Percentiles rank a stretch among this genome's conserved stretches.
These are phyloP conservation scores for Guyanaporus albipodus DNA, from an alignment of 768 basidiomycete species.

Conservation along the genomic window DNA sequence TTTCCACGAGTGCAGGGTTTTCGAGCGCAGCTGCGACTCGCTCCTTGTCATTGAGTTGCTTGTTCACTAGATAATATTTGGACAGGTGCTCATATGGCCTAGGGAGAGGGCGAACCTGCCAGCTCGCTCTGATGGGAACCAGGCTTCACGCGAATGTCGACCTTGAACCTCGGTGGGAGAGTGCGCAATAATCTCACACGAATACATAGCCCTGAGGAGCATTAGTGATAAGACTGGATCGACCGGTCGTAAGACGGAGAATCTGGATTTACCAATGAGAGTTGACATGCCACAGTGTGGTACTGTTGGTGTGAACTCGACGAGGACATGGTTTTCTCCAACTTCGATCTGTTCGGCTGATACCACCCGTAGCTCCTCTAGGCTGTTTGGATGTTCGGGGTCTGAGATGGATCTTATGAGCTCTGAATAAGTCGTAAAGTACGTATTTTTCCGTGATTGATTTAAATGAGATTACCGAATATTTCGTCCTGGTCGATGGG, in stretches of 20 bases:
- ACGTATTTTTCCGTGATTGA: not conserved
- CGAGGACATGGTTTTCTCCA: slow-evolving; percentile 59
- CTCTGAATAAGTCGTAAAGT: slow-evolving; percentile 46
- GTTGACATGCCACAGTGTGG: slow-evolving; percentile 99
- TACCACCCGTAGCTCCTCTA: slow-evolving; percentile 95
- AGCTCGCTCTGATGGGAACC: slow-evolving; percentile 96
- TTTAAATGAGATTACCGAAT: slow-evolving; percentile 55
- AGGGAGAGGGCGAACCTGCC: slow-evolving; percentile 52
- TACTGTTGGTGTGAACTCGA: slow-evolving; percentile 97
- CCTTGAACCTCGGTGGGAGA: slow-evolving; percentile 88
- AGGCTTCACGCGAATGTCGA: slow-evolving; percentile 89
- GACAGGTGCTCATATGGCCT: not conserved
- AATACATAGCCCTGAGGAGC: slow-evolving; percentile 71
- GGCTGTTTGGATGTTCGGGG: slow-evolving; percentile 90
- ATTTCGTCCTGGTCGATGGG: slow-evolving; percentile 90
- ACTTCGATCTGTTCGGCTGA: slow-evolving; percentile 80
- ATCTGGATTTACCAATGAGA: slow-evolving; percentile 64
- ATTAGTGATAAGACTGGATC: not conserved
- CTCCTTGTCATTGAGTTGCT: slow-evolving; percentile 98
- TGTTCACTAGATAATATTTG: slow-evolving; percentile 67
- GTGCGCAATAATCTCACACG: slow-evolving; percentile 87
- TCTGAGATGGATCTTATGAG: slow-evolving; percentile 90
- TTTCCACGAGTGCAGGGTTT: slow-evolving; percentile 80
- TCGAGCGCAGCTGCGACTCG: slow-evolving; percentile 96
- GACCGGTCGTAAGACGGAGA: not conserved